Percentiles rank a stretch among this genome's conserved stretches.
These are phyloP conservation scores for Plicaturopsis crispa DNA, from an alignment of 768 basidiomycete species.

Conservation along the genomic window DNA sequence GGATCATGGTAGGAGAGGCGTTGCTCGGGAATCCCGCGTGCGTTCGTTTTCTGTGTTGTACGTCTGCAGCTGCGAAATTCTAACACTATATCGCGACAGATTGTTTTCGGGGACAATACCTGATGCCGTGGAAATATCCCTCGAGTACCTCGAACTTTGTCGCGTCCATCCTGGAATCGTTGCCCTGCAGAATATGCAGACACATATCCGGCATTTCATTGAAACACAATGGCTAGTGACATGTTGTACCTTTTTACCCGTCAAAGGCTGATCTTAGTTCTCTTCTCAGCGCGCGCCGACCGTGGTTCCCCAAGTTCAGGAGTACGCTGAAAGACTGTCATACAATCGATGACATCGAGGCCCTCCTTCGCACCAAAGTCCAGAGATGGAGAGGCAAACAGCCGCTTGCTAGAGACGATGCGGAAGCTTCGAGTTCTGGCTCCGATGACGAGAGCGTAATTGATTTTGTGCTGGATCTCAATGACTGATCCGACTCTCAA, in stretches of 20 bases:
- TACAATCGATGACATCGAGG: slow-evolving; percentile 39
- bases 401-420: too few relatives aligned
- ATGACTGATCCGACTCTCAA: too few relatives aligned
- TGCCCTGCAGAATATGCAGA: slow-evolving; percentile 41
- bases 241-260: background rate
- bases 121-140: slow-evolving; percentile 58
- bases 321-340: slow-evolving; percentile 32
- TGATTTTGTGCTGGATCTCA: too few relatives aligned
- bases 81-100: slow-evolving; percentile 15
- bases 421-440: too few relatives aligned
- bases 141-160: slow-evolving; percentile 66
- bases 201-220: slow-evolving; percentile 62
- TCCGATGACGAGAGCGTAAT: too few relatives aligned
- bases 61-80: background rate
- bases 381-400: slow-evolving; percentile 46
- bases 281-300: slow-evolving; percentile 32
- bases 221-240: slow-evolving; percentile 56
- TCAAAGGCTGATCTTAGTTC: background rate
- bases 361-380: slow-evolving; percentile 34
- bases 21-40: slow-evolving; percentile 71
- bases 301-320: slow-evolving; percentile 54
- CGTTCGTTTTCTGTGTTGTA: slow-evolving; percentile 7
- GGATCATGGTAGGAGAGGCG: slow-evolving; percentile 79
- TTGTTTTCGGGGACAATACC: slow-evolving; percentile 46
- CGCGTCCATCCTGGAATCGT: slow-evolving; percentile 41